Base-by-base conservation (phyloP, 371 early-diverging fungal genomes). In the Syncephalastrum racemosum region DNA sequence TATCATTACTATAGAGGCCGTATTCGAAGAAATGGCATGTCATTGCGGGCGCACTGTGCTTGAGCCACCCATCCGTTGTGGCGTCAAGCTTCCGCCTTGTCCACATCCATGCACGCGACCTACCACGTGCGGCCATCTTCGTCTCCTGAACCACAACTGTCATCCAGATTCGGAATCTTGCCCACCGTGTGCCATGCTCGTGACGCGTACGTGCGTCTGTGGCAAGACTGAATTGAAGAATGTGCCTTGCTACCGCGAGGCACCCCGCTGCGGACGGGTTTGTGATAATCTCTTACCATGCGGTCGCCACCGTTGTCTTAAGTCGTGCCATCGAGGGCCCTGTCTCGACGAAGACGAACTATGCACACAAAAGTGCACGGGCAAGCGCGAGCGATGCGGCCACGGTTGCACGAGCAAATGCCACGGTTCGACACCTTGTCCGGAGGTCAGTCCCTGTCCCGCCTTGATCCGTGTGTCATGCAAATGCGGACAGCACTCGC, bases 51-150 rank as follows among this genome's bases (percentile, higher is more conserved):
- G 85, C 14, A 92, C 92, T 0, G 77, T 81, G 7, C 40, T 91
- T 3, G 70, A 81, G 39, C 87, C 93, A 15, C 93, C 93, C 12
- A 82, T 92, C 31, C 71, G 87, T 4, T 92, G 93, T 46, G 91
- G 91, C 3, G 78, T 84, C 1, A 62, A 73, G 48, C 58, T 87
- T 4, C 93, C 91, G 0, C 66, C 75, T 2, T 92, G 93, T 60
- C 78, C 70, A 31, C 70, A 82, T 62, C 68, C 85, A 5, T 92
- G 93, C 70, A 73, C 65, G 15, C 82, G 90, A 10, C 66, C 71
- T 4, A 75, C 85, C 13, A 63, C 78, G 14, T 92, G 93, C 69
- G 91, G 88, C 7, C 93, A 92, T 58, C 62, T 81, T 13, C 81
- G 79, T 4, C 67, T 85, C 15, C 60, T 82, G 23, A 67, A 76